Conservation (phyloP, 495 filamentous ascomycete genomes). For the Tuber microsphaerosporum region DNA sequence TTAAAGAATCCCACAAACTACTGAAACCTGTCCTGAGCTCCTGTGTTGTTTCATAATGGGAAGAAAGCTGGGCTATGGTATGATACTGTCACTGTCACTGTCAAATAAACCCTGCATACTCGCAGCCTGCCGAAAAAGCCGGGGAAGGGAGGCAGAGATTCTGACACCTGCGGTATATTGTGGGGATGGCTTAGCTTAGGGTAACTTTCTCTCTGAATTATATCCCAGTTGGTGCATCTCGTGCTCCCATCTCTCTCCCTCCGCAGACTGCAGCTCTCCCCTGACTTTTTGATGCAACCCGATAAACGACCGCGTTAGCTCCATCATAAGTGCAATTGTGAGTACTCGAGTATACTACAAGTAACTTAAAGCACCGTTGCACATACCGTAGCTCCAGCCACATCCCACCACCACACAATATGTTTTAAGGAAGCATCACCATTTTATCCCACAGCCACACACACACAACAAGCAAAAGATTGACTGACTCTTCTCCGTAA, state of each 20-base stretch:
- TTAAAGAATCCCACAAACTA: background rate
- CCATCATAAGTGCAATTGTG: constrained; percentile 3
- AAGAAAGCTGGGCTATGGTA: background rate
- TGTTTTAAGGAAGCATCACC: background rate
- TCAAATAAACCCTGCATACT: background rate
- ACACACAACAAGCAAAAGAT: background rate
- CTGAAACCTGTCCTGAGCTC: background rate
- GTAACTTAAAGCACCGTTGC: background rate
- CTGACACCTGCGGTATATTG: background rate
- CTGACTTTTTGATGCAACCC: background rate
- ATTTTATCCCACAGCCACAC: background rate
- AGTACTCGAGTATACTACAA: too few relatives aligned
- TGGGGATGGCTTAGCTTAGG: background rate
- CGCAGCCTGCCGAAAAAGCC: background rate
- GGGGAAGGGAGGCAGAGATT: background rate
- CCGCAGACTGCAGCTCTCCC: background rate
- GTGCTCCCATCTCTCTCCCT: background rate
- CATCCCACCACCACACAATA: background rate
- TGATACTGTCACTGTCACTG: background rate
- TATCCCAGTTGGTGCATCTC: background rate
- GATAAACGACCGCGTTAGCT: background rate
- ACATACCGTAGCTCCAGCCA: background rate
- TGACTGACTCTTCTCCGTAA: background rate
- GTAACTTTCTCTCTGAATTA: background rate
- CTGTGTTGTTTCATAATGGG: background rate